Conservation (phyloP, 2,329 filamentous ascomycete genomes). For the Xylaria digitata region DNA sequence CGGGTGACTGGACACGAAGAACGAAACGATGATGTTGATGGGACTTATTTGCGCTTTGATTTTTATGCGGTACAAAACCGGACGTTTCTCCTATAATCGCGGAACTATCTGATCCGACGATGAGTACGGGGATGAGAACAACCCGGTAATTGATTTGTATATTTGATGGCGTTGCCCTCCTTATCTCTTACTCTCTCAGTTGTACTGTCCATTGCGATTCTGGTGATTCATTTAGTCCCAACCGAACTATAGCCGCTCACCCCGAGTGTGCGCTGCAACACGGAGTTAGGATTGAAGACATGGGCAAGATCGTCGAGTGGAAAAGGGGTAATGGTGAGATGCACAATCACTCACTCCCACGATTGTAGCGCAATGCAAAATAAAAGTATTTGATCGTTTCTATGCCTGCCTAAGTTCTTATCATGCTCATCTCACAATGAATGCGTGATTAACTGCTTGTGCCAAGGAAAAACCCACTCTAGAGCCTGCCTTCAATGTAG, state of each 20-base stretch:
- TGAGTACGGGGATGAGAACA: constrained; percentile 16
- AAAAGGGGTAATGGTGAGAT: constrained; percentile 29
- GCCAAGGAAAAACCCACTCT: background rate
- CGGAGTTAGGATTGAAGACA: constrained; percentile 28
- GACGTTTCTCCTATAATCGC: constrained; percentile 11
- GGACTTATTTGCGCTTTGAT: constrained; percentile 28
- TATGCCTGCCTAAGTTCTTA: background rate
- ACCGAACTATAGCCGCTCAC: constrained; percentile 11
- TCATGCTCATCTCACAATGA: background rate
- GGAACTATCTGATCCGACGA: constrained; percentile 14
- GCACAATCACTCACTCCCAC: constrained; percentile 44
- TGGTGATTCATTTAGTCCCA: constrained; percentile 16
- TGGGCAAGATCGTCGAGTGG: constrained; percentile 22
- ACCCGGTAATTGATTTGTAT: constrained; percentile 34
- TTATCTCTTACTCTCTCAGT: constrained; percentile 11
- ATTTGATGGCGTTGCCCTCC: constrained; percentile 27
- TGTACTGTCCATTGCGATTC: constrained; percentile 28
- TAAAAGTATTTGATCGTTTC: constrained; percentile 46
- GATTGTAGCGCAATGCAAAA: constrained; percentile 44
- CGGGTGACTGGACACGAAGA: constrained; percentile 47
- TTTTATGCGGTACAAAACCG: constrained; percentile 11
- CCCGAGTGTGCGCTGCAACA: background rate
- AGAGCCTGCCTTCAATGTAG: too few relatives aligned
- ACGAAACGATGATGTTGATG: constrained; percentile 49
- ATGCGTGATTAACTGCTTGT: background rate